Conservation (phyloP, 2,329 filamentous ascomycete species). For the Tolypocladium tropicale region DNA sequence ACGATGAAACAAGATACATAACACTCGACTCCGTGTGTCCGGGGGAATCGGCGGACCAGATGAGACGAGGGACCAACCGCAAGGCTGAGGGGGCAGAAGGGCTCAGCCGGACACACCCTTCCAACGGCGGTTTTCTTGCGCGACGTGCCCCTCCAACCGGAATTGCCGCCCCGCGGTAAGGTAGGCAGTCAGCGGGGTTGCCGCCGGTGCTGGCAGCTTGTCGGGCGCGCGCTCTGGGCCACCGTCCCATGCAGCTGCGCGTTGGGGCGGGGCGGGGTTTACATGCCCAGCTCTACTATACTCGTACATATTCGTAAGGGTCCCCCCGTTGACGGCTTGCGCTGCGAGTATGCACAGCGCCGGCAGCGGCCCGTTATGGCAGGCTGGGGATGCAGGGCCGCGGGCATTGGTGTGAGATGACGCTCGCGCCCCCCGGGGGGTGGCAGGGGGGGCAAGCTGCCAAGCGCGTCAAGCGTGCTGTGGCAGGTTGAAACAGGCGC, state of each 20-base stretch:
- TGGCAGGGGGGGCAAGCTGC: not conserved
- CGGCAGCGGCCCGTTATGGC: slow-evolving; percentile 7
- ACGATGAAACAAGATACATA: not conserved
- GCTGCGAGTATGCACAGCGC: slow-evolving; percentile 5
- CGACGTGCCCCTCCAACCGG: not conserved
- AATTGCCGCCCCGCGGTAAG: not conserved
- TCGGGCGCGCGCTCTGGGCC: too few species aligned
- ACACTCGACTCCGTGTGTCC: not conserved
- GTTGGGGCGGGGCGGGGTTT: not conserved
- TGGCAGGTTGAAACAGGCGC: not conserved
- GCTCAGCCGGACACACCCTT: not conserved
- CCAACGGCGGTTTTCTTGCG: too few species aligned
- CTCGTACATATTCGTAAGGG: too few species aligned
- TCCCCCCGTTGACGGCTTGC: too few species aligned
- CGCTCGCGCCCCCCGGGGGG: not conserved
- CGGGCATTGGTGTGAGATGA: not conserved
- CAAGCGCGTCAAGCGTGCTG: not conserved
- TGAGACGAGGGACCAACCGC: not conserved
- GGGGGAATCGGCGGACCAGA: not conserved
- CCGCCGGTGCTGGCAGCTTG: not conserved
- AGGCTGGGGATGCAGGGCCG: not conserved
- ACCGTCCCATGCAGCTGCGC: not conserved
- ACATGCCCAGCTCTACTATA: too few species aligned
- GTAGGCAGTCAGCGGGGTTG: not conserved
- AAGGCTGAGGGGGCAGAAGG: not conserved